Base-by-base conservation (phyloP, 2,329 filamentous ascomycete genomes). In the Sporothrix phasma region DNA sequence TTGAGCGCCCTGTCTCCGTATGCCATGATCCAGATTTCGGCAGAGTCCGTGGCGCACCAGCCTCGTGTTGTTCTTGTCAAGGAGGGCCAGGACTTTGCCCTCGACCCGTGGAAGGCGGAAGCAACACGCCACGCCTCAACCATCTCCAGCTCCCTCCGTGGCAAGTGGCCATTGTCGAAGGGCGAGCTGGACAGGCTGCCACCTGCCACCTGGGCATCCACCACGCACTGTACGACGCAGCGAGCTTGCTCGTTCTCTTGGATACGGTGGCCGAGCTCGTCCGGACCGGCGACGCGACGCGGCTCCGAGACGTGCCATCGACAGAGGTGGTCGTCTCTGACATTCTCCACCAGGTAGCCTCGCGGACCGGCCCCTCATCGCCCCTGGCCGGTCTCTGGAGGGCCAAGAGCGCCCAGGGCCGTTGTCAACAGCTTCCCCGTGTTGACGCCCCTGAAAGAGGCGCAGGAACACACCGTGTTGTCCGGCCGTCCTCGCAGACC, bases 211-310 rank as follows among this genome's bases (percentile, higher is more conserved):
- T 85, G 3, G 72, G 77, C 1, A 79, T 91, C 2, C 88, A 95
- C 67, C 92, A 97, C 75, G 89, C 89, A 0, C 77, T 97, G 0
- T 97, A 95, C 68, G 92, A 97, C 76, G 92, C 91, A 0, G 80
- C 84, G 46, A 92, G 90, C 8, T 76, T 97, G 11, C 78, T 83
- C 3, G 71, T 79, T 0, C 80, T 97, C 0, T 74, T 96, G 1
- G 71, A 77, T 0, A 83, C 88, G 68, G 77, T 96, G 13, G 70
- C 74, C 2, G 70, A 69, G 41, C 70, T 73, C 11, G 78, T 82
- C 39, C 65, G 70, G 8, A 70, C 70, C 3, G 65, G 31, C 2
- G 3, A 37, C 3, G 13, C 6, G 4, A 13, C n/a, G 1, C 15
- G 62, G 7, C 0, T 29, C 1, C 11, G 70, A 2, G 11, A 22